A percentile compares a stretch with the other conserved stretches of the same genome.
Evolutionary conservation across 305 asterid genomes (phyloP).

Genomic region (Plantago lanceolata): DNA sequence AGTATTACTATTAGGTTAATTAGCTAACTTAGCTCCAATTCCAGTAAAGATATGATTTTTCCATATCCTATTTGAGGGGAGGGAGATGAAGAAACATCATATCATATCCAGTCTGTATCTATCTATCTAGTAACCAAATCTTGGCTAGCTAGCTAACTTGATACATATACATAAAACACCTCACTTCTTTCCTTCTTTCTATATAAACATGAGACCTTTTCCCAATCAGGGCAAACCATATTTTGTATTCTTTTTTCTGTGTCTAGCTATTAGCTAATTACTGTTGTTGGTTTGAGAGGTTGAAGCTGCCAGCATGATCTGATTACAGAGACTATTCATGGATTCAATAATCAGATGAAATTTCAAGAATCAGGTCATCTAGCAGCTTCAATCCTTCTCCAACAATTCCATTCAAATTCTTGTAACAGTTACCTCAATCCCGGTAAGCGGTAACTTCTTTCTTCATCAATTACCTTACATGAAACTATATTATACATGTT

Average conservation of each 20-base stretch:
- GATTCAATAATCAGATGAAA: no score
- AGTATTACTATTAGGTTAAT: no score
- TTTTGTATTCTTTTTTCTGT: neutral
- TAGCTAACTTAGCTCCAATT: conserved; percentile 5
- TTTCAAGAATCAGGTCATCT: conserved; percentile 15
- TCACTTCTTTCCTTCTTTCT: neutral
- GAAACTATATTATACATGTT: no score
- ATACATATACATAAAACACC: neutral
- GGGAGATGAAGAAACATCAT: neutral
- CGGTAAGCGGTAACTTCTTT: conserved; percentile 4
- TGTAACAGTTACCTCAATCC: neutral
- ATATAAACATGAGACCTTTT: conserved; percentile 5
- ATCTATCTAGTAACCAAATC: conserved; percentile 2
- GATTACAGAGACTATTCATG: conserved; percentile 10
- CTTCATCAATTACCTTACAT: neutral
- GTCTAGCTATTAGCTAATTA: no score
- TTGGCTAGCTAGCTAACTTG: neutral
- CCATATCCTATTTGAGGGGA: conserved; percentile 13
- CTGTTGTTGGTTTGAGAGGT: conserved; percentile 46
- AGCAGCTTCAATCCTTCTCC: conserved; percentile 21
- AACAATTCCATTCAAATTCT: neutral
- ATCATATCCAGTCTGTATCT: conserved; percentile 11
- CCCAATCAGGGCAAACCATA: neutral
- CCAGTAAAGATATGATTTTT: neutral
- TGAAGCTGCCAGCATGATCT: conserved; percentile 75